Conservation (phyloP, 2,329 filamentous ascomycete genomes). For the Calonectria multiphialidica region DNA sequence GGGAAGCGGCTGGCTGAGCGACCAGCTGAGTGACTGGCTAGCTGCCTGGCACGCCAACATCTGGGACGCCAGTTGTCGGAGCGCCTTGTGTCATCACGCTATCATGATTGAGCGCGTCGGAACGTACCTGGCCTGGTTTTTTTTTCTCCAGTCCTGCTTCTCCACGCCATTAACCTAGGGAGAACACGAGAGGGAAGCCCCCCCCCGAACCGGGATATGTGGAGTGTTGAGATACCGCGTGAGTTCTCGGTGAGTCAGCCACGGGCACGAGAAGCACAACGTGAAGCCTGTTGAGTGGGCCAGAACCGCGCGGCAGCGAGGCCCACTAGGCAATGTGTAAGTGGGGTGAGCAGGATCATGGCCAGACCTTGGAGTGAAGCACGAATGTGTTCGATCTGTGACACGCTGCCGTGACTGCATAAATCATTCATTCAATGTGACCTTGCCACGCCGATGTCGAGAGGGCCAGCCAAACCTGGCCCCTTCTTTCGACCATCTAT, state of each 20-base stretch:
- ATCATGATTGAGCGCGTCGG: background rate
- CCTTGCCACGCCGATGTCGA: background rate
- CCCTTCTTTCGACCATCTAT: background rate
- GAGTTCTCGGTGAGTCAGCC: conserved; percentile 24
- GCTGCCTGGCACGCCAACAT: conserved; percentile 4
- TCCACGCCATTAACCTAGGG: conserved; percentile 7
- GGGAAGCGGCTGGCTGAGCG: conserved; percentile 13
- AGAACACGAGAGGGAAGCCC: conserved; percentile 11
- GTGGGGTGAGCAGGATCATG: conserved; percentile 4
- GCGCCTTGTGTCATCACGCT: background rate
- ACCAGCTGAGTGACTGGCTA: background rate
- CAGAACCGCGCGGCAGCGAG: conserved; percentile 17
- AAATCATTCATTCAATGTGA: background rate
- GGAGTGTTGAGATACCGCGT: conserved; percentile 12
- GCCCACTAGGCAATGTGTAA: background rate
- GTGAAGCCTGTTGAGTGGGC: conserved; percentile 11
- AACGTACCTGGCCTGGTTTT: background rate
- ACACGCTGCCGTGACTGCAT: conserved; percentile 3
- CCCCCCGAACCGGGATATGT: conserved; percentile 14
- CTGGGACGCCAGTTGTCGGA: conserved; percentile 1
- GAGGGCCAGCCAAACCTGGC: background rate
- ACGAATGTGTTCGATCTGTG: background rate
- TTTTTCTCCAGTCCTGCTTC: background rate
- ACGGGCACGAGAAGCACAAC: conserved; percentile 10
- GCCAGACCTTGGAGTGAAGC: conserved; percentile 1